Evolutionary conservation across 1,139 yeast species (phyloP).

Genomic region (Debaryomyces udenii): DNA sequence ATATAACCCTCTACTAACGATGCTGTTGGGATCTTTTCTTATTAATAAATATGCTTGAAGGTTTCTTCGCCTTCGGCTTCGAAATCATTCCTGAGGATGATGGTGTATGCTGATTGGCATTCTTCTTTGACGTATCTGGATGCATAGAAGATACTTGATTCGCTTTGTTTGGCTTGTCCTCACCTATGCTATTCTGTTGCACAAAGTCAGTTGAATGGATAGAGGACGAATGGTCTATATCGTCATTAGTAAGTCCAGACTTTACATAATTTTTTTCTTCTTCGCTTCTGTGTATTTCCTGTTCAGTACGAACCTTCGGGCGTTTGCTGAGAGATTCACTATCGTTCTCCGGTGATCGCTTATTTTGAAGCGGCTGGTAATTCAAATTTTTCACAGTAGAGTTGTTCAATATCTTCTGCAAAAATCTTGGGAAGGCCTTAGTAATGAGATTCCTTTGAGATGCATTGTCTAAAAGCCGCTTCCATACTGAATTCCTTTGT

Average conservation of each 20-base stretch:
- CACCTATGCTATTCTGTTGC: no score
- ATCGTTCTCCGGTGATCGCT: not conserved
- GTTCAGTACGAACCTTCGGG: not conserved
- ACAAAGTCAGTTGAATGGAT: no score
- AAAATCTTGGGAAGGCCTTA: constrained; percentile 44
- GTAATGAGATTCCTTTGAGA: constrained; percentile 42
- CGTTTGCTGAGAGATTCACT: not conserved
- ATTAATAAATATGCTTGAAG: constrained; percentile 21
- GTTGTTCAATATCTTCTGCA: constrained; percentile 17
- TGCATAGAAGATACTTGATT: no score
- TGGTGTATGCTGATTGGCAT: constrained; percentile 13
- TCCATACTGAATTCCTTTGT: constrained; percentile 68
- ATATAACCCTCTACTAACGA: not conserved
- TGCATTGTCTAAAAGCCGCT: constrained; percentile 65
- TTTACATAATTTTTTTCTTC: no score
- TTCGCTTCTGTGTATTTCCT: not conserved
- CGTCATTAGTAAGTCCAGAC: no score
- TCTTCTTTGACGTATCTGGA: not conserved
- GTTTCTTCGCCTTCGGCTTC: constrained; percentile 18
- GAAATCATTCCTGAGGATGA: constrained; percentile 21
- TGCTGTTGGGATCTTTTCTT: constrained; percentile 9
- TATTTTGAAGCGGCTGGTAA: not conserved
- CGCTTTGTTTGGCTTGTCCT: no score
- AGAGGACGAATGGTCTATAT: no score
- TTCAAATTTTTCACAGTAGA: not conserved